phyloP scores from a whole-genome alignment of 2,329 filamentous ascomycete genomes.

The Colletotrichum sublineola region DNA sequence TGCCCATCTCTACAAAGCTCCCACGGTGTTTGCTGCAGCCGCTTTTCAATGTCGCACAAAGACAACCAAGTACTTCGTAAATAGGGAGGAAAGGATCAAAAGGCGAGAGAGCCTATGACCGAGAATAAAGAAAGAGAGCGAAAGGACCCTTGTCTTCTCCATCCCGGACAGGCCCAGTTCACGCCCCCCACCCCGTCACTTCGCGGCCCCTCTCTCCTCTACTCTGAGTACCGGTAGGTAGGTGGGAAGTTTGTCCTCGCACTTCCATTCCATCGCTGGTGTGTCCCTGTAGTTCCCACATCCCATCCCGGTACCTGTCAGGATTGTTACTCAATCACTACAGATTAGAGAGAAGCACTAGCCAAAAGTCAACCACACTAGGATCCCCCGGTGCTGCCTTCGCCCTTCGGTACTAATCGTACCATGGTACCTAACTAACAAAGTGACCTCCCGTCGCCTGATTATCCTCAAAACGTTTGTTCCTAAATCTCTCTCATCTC shows the following conservation, averaged over 20 bases:
- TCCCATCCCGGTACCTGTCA: slow-evolving; percentile 38
- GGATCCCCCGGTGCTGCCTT: slow-evolving; percentile 39
- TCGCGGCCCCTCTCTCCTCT: neutral
- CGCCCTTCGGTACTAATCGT: slow-evolving; percentile 39
- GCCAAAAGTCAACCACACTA: slow-evolving; percentile 35
- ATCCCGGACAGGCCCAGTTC: slow-evolving; percentile 5
- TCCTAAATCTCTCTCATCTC: slow-evolving; percentile 8
- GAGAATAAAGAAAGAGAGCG: neutral
- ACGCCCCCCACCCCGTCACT: slow-evolving; percentile 16
- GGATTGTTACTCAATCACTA: slow-evolving; percentile 15
- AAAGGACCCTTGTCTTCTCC: slow-evolving; percentile 21
- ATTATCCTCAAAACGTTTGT: slow-evolving; percentile 36
- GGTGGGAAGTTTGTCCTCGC: neutral
- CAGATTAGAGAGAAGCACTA: slow-evolving; percentile 28
- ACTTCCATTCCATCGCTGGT: slow-evolving; percentile 22
- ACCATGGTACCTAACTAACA: slow-evolving; percentile 21
- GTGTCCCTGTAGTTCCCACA: slow-evolving; percentile 21
- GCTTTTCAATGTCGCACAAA: neutral
- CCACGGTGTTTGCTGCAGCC: slow-evolving; percentile 4
- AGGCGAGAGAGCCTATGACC: neutral
- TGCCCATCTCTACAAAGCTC: slow-evolving; percentile 2
- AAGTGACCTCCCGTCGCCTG: slow-evolving; percentile 28
- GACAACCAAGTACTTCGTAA: slow-evolving; percentile 4
- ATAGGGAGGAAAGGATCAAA: neutral
- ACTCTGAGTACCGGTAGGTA: too few relatives aligned